These are phyloP conservation scores for Sporormia fimetaria DNA, from an alignment of 495 filamentous ascomycete genomes.

Conservation along the genomic window DNA sequence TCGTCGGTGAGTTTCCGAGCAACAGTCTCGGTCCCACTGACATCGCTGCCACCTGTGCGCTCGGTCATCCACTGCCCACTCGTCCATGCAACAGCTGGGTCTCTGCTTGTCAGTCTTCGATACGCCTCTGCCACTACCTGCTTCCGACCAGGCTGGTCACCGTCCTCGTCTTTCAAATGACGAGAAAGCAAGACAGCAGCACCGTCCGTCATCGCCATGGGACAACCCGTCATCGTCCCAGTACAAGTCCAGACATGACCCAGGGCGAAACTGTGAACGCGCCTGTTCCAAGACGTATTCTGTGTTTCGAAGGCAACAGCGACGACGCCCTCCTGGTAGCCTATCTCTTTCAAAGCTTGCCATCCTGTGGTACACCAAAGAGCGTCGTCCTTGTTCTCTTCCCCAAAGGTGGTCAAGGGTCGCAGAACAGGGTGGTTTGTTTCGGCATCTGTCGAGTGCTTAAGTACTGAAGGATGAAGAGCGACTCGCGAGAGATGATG, in stretches of 20 bases:
- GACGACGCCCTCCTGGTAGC: conserved; percentile 43
- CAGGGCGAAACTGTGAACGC: conserved; percentile 46
- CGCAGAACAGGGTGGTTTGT: conserved; percentile 44
- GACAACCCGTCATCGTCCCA: conserved; percentile 52
- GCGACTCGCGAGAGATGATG: conserved; percentile 4
- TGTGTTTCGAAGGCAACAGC: conserved; percentile 42
- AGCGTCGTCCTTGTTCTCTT: conserved; percentile 29
- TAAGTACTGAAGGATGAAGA: conserved; percentile 6
- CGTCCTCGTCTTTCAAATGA: conserved; percentile 35
- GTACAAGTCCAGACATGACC: conserved; percentile 56
- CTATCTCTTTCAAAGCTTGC: conserved; percentile 43
- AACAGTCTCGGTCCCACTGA: conserved; percentile 58
- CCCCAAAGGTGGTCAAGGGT: conserved; percentile 40
- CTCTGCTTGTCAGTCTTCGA: conserved; percentile 43
- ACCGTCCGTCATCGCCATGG: conserved; percentile 60
- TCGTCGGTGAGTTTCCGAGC: conserved; percentile 33
- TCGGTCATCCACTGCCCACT: conserved; percentile 84
- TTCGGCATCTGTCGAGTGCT: conserved; percentile 42
- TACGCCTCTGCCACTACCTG: conserved; percentile 43
- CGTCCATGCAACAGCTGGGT: conserved; percentile 54
- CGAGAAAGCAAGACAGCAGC: conserved; percentile 49
- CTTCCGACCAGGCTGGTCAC: conserved; percentile 15
- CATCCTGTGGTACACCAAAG: conserved; percentile 48
- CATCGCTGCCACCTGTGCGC: conserved; percentile 61
- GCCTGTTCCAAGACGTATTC: conserved; percentile 39